These are phyloP conservation scores for Diplodia corticola DNA, from an alignment of 2,329 filamentous ascomycete genomes.

Conservation along the genomic window DNA sequence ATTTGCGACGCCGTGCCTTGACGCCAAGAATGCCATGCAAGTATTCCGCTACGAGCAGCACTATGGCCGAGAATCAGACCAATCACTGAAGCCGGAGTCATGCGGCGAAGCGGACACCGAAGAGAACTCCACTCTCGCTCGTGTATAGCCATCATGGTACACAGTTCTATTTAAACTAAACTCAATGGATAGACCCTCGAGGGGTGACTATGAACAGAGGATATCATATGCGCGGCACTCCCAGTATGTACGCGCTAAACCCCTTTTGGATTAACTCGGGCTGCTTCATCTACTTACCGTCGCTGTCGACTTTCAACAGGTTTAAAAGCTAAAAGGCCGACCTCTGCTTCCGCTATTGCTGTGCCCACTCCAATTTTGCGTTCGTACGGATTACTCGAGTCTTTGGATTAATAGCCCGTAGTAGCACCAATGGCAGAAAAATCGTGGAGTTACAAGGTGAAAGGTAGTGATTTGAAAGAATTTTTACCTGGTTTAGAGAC, in stretches of 20 bases:
- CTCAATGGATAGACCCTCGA: too few species aligned
- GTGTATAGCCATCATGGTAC: not conserved
- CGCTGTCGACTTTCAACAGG: too few species aligned
- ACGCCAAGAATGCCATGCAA: slow-evolving; percentile 11
- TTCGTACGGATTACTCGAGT: too few species aligned
- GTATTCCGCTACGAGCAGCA: not conserved
- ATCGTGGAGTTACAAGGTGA: not conserved
- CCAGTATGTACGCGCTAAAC: too few species aligned
- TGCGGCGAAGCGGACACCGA: not conserved
- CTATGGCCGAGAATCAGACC: not conserved
- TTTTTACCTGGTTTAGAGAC: not conserved
- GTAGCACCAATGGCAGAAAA: not conserved
- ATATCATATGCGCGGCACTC: too few species aligned
- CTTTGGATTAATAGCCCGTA: not conserved
- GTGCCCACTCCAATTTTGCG: not conserved
- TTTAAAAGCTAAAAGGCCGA: not conserved
- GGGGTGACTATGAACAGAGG: too few species aligned
- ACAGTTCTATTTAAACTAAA: too few species aligned
- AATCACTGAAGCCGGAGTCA: not conserved
- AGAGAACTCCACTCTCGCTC: not conserved
- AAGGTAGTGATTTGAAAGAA: not conserved
- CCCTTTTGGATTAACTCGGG: too few species aligned
- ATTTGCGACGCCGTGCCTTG: not conserved
- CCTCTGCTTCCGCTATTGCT: not conserved
- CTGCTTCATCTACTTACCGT: too few species aligned